Conservation (phyloP, 1,284 basidiomycete genomes). For the Phellinidium pouzarii region DNA sequence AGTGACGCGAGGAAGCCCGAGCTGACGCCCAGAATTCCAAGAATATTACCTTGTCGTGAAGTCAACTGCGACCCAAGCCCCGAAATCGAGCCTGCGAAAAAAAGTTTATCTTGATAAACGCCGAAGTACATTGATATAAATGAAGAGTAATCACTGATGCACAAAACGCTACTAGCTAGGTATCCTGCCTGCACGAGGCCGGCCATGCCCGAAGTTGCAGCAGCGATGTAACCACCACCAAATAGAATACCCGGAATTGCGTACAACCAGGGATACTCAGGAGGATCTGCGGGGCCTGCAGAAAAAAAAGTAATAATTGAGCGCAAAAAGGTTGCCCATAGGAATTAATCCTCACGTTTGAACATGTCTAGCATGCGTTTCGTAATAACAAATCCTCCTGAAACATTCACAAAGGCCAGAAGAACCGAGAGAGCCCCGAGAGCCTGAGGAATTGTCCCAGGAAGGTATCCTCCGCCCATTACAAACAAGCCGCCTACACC, state of each 20-base stretch:
- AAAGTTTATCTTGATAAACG: background rate
- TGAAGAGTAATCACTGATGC: slow-evolving; percentile 52
- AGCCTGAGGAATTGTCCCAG: slow-evolving; percentile 69
- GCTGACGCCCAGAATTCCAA: slow-evolving; percentile 76
- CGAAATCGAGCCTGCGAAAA: slow-evolving; percentile 55
- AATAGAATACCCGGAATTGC: slow-evolving; percentile 72
- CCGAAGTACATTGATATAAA: background rate
- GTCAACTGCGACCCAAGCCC: slow-evolving; percentile 70
- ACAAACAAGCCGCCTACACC: slow-evolving; percentile 81
- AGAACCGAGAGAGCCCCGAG: slow-evolving; percentile 76
- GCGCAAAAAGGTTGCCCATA: background rate
- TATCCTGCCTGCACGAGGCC: slow-evolving; percentile 86
- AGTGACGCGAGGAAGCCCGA: slow-evolving; percentile 76
- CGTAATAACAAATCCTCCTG: slow-evolving; percentile 78
- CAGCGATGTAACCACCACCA: slow-evolving; percentile 72
- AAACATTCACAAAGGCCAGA: slow-evolving; percentile 77
- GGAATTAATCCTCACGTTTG: slow-evolving; percentile 47
- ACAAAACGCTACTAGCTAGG: slow-evolving; percentile 71
- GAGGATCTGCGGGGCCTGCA: slow-evolving; percentile 70
- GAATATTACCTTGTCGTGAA: slow-evolving; percentile 75
- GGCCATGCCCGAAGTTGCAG: slow-evolving; percentile 73
- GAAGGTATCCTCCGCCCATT: slow-evolving; percentile 82
- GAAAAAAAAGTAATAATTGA: slow-evolving; percentile 5
- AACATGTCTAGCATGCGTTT: slow-evolving; percentile 90
- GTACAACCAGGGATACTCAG: slow-evolving; percentile 80